phyloP scores from a whole-genome alignment of 2,329 filamentous ascomycete genomes.

The Ophiocordyceps camponoti-floridani region DNA sequence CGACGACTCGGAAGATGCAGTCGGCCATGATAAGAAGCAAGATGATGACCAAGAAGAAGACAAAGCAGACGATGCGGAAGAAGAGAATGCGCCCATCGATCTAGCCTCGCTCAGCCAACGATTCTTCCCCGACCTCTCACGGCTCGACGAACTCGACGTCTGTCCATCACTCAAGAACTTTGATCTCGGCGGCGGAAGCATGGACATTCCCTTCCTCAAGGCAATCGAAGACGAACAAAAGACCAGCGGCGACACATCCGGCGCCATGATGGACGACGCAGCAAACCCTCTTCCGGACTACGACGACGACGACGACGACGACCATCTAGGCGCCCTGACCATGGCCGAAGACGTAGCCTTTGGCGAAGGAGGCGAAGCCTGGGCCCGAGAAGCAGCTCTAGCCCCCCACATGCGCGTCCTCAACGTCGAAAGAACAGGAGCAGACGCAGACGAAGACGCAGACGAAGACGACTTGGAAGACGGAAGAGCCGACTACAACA shows the following conservation, averaged over 20 bases:
- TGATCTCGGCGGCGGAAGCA: conserved; percentile 68
- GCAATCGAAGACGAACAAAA: conserved; percentile 61
- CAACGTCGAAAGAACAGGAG: conserved; percentile 43
- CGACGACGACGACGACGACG: conserved; percentile 66
- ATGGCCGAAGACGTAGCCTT: conserved; percentile 62
- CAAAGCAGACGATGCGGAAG: conserved; percentile 28
- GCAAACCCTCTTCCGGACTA: conserved; percentile 21
- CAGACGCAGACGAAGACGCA: conserved; percentile 25
- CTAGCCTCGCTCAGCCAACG: conserved; percentile 53
- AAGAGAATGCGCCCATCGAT: conserved; percentile 53
- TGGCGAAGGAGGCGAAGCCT: conserved; percentile 88
- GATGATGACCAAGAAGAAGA: conserved; percentile 20
- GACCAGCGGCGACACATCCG: conserved; percentile 48
- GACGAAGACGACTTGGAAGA: conserved; percentile 11
- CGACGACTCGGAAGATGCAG: conserved; percentile 52
- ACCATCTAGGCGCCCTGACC: conserved; percentile 60
- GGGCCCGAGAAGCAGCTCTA: conserved; percentile 77
- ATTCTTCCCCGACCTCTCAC: conserved; percentile 70
- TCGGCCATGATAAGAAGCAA: conserved; percentile 15
- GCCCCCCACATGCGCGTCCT: conserved; percentile 76
- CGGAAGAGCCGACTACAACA: conserved; percentile 55
- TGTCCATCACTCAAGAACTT: conserved; percentile 92
- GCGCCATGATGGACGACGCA: conserved; percentile 33
- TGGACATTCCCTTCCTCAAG: conserved; percentile 85
- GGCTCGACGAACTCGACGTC: conserved; percentile 72